Conservation (phyloP, 176 grass and related monocot genomes). For the Bolboschoenus planiculmis region DNA sequence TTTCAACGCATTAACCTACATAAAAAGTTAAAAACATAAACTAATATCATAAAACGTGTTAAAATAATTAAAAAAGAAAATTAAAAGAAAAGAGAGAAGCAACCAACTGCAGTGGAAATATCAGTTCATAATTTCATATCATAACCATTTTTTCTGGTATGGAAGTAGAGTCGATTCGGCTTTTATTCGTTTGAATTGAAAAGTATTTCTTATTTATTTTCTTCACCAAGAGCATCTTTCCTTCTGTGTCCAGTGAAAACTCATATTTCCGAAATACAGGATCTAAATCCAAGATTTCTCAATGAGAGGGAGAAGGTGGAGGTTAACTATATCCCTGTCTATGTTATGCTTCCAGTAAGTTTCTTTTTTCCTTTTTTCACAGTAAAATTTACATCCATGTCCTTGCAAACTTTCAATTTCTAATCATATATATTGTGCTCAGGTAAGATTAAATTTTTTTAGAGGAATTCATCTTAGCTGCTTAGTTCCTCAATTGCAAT, state of each 20-base stretch:
- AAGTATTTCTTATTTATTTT: not conserved
- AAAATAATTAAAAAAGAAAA: no score
- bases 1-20: no score
- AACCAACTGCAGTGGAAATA: not conserved
- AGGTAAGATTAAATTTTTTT: not conserved
- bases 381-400: not conserved
- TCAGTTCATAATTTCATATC: not conserved
- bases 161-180: not conserved
- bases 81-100: no score
- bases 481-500: not conserved
- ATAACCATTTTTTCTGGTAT: not conserved
- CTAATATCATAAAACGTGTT: not conserved
- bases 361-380: not conserved
- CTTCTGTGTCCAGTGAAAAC: not conserved
- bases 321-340: conserved; percentile 70
- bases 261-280: conserved; percentile 13
- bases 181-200: not conserved
- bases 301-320: conserved; percentile 39
- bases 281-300: conserved; percentile 17
- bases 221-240: not conserved
- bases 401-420: not conserved
- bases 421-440: not conserved
- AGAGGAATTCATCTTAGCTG: not conserved
- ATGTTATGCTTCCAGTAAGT: conserved; percentile 78
- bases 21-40: no score